Conservation (phyloP, 257 asterid species). For the Solanum medicagineum region DNA sequence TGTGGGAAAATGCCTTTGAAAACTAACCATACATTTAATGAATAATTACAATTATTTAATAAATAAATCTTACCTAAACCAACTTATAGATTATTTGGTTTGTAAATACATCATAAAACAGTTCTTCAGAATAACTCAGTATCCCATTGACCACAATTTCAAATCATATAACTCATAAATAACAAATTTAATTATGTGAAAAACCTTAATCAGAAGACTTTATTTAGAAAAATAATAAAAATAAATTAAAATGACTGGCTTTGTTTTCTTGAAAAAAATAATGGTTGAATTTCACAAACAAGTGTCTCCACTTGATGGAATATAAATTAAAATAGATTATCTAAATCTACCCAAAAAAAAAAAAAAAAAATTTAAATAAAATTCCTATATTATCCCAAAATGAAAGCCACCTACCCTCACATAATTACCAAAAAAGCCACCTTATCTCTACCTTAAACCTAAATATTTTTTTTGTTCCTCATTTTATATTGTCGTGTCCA, state of each 20-base stretch:
- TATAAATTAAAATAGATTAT: neutral
- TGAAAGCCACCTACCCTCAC: neutral
- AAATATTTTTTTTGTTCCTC: neutral
- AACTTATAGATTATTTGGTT: neutral
- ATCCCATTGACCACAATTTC: neutral
- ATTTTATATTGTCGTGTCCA: neutral
- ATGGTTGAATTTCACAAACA: neutral
- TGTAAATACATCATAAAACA: neutral
- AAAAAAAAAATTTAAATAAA: neutral
- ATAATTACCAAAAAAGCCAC: neutral
- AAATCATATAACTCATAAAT: neutral
- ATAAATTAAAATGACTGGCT: neutral
- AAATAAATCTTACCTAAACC: neutral
- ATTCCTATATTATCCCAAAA: neutral
- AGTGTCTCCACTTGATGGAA: neutral
- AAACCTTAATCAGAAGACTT: neutral
- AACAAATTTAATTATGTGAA: neutral
- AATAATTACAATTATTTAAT: neutral
- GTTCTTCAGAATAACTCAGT: neutral
- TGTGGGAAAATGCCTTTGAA: neutral
- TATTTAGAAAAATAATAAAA: neutral
- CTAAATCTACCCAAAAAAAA: neutral
- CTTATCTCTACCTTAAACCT: slow-evolving; percentile 5
- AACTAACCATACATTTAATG: neutral
- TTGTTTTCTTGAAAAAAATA: neutral